Evolutionary conservation across 345 rosid genomes (phyloP).

Genomic region (Mangifera indica): DNA sequence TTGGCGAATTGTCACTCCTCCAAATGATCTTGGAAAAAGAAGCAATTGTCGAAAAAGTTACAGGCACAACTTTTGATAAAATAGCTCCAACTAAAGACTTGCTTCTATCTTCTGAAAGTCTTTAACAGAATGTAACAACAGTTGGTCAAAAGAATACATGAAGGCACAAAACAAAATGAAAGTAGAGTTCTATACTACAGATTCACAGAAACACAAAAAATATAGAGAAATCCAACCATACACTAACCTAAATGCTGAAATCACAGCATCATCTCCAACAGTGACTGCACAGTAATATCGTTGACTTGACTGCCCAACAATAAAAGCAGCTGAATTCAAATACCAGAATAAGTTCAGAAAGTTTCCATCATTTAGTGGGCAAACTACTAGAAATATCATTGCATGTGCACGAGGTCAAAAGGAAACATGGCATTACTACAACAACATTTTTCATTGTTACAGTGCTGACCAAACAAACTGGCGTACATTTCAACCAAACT

Average conservation of each 20-base stretch:
- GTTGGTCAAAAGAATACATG: constrained; percentile 13
- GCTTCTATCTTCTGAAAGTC: constrained; percentile 90
- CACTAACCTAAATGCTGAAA: constrained; percentile 88
- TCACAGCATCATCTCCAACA: constrained; percentile 91
- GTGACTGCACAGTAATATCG: constrained; percentile 88
- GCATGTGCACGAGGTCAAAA: neutral
- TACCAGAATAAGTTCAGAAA: constrained; percentile 50
- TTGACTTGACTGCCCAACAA: constrained; percentile 98
- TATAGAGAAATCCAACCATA: constrained; percentile 10
- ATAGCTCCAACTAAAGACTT: constrained; percentile 88
- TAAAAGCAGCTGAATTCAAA: constrained; percentile 87
- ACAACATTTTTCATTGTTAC: neutral
- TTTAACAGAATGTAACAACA: constrained; percentile 30
- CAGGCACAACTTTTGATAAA: constrained; percentile 93
- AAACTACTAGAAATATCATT: constrained; percentile 27
- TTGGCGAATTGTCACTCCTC: constrained; percentile 65
- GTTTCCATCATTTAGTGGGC: constrained; percentile 26
- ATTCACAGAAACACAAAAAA: neutral
- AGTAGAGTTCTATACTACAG: too few species aligned
- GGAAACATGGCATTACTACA: neutral
- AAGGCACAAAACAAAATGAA: neutral
- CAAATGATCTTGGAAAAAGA: constrained; percentile 88
- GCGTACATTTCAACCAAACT: neutral
- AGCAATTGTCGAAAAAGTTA: constrained; percentile 85
- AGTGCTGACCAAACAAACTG: neutral